A percentile compares a stretch with the other conserved stretches of the same genome.
phyloP scores from a whole-genome alignment of 2,329 filamentous ascomycete genomes.

The Colletotrichum costaricense region DNA sequence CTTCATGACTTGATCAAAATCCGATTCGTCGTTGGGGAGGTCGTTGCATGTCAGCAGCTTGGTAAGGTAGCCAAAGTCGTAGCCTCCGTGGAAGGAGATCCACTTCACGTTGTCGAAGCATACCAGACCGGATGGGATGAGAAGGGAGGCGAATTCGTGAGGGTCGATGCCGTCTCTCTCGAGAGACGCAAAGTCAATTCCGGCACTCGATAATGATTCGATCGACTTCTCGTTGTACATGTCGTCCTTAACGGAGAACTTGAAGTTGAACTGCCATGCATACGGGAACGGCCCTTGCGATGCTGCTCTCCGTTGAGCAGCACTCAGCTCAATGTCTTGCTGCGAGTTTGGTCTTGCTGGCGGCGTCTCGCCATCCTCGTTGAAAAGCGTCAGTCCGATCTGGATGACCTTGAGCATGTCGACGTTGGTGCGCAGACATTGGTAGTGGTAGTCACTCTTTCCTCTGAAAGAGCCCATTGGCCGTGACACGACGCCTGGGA shows the following conservation, averaged over 20 bases:
- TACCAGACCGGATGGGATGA: slow-evolving; percentile 93
- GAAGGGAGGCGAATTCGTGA: slow-evolving; percentile 85
- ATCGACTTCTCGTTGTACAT: slow-evolving; percentile 99
- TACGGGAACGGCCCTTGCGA: slow-evolving; percentile 74
- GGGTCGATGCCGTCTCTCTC: slow-evolving; percentile 92
- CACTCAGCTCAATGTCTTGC: slow-evolving; percentile 53
- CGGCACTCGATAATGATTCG: slow-evolving; percentile 87
- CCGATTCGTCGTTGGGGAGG: slow-evolving; percentile 87
- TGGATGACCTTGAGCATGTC: slow-evolving; percentile 98
- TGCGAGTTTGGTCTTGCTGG: slow-evolving; percentile 71
- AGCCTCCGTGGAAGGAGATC: slow-evolving; percentile 98
- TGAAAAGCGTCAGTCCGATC: slow-evolving; percentile 93
- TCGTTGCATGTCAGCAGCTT: slow-evolving; percentile 89
- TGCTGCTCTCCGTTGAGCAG: slow-evolving; percentile 52
- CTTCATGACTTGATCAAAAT: slow-evolving; percentile 89
- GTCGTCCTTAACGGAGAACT: slow-evolving; percentile 92
- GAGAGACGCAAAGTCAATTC: slow-evolving; percentile 90
- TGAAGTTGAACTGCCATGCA: slow-evolving; percentile 99
- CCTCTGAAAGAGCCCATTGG: slow-evolving; percentile 95
- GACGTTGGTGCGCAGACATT: slow-evolving; percentile 96
- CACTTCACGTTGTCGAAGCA: slow-evolving; percentile 90
- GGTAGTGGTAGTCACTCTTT: slow-evolving; percentile 98
- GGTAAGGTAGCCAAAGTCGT: slow-evolving; percentile 97
- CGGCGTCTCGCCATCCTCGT: slow-evolving; percentile 87
- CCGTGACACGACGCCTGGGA: slow-evolving; percentile 95